Evolutionary conservation across 768 basidiomycete species (phyloP), one percentile per base, ranked within the genome.

Genomic region (Porpolomopsis calyptriformis): DNA sequence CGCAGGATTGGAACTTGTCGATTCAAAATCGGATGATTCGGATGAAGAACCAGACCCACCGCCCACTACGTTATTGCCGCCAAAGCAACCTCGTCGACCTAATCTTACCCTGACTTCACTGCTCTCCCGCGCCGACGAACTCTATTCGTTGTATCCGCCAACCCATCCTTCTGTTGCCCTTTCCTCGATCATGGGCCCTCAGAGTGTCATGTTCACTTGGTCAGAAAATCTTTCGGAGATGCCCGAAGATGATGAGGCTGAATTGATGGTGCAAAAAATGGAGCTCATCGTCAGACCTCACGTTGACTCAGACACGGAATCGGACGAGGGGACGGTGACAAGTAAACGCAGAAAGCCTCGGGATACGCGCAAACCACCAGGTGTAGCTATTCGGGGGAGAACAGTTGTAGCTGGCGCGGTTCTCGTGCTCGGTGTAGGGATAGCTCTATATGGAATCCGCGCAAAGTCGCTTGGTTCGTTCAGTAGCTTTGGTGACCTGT

Each of bases 161-260:
- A 65, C 70, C 1, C 72, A 82, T 43, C 71, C 78, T 8, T 64
- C 60, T 0, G 64, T 89, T 10, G 57, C 52, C 2, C 64, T 85
- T 12, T 62, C 71, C 4, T 64, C 67, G 23, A 84, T 84, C 40
- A 78, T 90, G 73, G 87, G 87, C 7, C 84, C 82, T 1, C 78
- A 83, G 54, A 87, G 84, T 55, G 82, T 76, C 29, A 66, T 86
- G 42, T 76, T 72, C 58, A 88, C 87, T 7, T 90, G 85, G 85
- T 74, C 72, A 14, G 74, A 79, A 53, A 58, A 63, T 22, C 53
- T 58, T 2, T 41, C 60, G 0, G 59, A 62, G n/a, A 59, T 76
- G 35, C 76, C 74, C 0, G 53, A 60, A 6, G 78, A 80, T 52
- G 64, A 71, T 43, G 72, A 69, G 39, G 82, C 81, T 3, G 83